Conservation (phyloP, 1,284 basidiomycete genomes). For the Grifola frondosa region DNA sequence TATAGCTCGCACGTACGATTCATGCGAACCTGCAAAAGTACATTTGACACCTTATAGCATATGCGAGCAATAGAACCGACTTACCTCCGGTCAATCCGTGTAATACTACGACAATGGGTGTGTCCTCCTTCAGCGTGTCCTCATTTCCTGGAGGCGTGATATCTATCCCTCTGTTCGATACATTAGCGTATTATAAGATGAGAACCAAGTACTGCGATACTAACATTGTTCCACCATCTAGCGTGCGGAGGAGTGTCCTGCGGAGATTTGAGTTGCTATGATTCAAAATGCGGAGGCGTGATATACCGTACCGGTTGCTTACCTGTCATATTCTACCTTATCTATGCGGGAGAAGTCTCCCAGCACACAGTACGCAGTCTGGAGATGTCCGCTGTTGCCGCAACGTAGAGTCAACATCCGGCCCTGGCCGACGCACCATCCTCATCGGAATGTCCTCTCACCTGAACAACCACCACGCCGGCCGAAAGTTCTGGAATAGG, state of each 20-base stretch:
- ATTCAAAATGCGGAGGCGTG: constrained; percentile 2
- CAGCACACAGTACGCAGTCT: constrained; percentile 68
- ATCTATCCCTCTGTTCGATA: constrained; percentile 62
- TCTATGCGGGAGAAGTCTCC: constrained; percentile 77
- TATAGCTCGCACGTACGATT: constrained; percentile 84
- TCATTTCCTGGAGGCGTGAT: constrained; percentile 61
- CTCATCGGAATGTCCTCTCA: no score
- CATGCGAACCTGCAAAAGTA: constrained; percentile 67
- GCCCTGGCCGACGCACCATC: no score
- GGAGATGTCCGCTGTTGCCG: constrained; percentile 60
- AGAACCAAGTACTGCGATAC: constrained; percentile 23
- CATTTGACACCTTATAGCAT: no score
- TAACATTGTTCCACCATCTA: constrained; percentile 73
- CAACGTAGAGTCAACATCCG: constrained; percentile 7
- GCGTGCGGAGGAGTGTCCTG: constrained; percentile 58
- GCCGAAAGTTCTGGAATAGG: constrained; percentile 51
- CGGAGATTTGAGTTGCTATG: constrained; percentile 10
- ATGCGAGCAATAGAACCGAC: no score
- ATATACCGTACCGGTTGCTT: constrained; percentile 18
- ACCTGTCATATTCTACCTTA: constrained; percentile 71
- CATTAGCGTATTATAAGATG: constrained; percentile 3
- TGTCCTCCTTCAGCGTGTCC: constrained; percentile 51
- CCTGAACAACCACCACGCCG: constrained; percentile 74
- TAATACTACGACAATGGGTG: constrained; percentile 81
- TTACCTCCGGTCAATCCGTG: constrained; percentile 88